A percentile compares a stretch with the other conserved stretches of the same genome.
Evolutionary conservation across 495 filamentous ascomycete species (phyloP).

Genomic region (Pyronema domesticum): DNA sequence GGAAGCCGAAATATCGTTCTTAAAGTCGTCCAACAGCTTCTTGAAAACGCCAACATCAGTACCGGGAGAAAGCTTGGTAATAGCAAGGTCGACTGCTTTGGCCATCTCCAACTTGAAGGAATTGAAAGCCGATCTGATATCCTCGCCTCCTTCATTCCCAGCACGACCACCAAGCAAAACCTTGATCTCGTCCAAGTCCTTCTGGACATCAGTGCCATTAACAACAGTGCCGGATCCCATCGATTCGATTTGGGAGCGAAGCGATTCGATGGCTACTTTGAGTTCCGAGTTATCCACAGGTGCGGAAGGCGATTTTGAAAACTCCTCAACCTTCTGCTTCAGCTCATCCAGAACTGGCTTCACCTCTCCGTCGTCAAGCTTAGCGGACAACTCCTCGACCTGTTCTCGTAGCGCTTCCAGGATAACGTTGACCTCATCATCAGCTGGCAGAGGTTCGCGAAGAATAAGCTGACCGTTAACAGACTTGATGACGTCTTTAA

Average conservation of each 20-base stretch:
- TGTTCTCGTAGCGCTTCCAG: conserved; percentile 29
- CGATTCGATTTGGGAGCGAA: conserved; percentile 9
- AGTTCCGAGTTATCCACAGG: conserved; percentile 7
- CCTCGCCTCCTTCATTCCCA: neutral
- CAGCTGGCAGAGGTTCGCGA: neutral
- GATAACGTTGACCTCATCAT: conserved; percentile 30
- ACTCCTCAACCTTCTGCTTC: conserved; percentile 9
- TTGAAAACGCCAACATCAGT: conserved; percentile 37
- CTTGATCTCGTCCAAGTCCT: neutral
- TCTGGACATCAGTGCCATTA: neutral
- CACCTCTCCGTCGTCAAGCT: conserved; percentile 4
- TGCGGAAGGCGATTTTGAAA: neutral
- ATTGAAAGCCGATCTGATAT: neutral
- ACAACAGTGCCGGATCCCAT: neutral
- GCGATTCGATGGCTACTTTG: conserved; percentile 10
- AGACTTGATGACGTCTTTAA: conserved; percentile 8
- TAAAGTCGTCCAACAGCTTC: conserved; percentile 34
- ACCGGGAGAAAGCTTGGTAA: conserved; percentile 6
- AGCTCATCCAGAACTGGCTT: conserved; percentile 11
- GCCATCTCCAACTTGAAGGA: conserved; percentile 13
- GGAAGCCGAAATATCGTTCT: conserved; percentile 6
- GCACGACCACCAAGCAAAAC: neutral
- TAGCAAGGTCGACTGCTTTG: conserved; percentile 12
- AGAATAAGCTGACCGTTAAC: conserved; percentile 9
- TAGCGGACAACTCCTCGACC: conserved; percentile 16